These are phyloP conservation scores for Sporothrix pallida DNA, from an alignment of 2,329 filamentous ascomycete species.

Conservation along the genomic window DNA sequence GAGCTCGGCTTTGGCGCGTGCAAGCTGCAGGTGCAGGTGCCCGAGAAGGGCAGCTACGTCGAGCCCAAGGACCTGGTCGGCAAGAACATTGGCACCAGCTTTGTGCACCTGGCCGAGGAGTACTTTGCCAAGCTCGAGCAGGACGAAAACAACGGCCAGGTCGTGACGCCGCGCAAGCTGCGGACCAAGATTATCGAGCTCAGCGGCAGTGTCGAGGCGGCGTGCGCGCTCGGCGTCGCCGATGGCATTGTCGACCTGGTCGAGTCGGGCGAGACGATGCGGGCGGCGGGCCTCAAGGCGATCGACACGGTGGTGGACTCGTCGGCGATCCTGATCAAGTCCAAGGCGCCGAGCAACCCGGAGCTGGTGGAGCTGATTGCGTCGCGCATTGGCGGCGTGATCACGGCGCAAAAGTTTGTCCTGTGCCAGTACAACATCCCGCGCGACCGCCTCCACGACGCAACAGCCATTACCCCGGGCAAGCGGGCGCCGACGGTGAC, in stretches of 20 bases:
- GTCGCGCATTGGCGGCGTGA: slow-evolving; percentile 87
- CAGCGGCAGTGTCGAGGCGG: slow-evolving; percentile 95
- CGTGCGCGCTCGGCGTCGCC: slow-evolving; percentile 91
- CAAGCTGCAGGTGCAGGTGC: slow-evolving; percentile 96
- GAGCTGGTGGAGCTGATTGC: slow-evolving; percentile 83
- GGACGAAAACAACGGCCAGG: slow-evolving; percentile 50
- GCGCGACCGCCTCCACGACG: slow-evolving; percentile 68
- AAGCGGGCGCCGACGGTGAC: slow-evolving; percentile 93
- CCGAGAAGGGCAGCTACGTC: slow-evolving; percentile 76
- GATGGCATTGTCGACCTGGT: slow-evolving; percentile 95
- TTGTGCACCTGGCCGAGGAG: slow-evolving; percentile 79
- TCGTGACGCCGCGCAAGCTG: slow-evolving; percentile 58
- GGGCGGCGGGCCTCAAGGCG: slow-evolving; percentile 87
- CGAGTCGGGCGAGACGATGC: slow-evolving; percentile 98
- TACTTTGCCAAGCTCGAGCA: slow-evolving; percentile 83
- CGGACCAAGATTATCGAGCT: slow-evolving; percentile 91
- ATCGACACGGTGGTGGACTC: slow-evolving; percentile 93
- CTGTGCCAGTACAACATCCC: slow-evolving; percentile 96
- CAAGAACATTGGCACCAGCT: slow-evolving; percentile 94
- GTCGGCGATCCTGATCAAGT: slow-evolving; percentile 90
- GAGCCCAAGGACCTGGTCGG: slow-evolving; percentile 81
- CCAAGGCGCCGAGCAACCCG: slow-evolving; percentile 78
- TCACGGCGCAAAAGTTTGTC: slow-evolving; percentile 91
- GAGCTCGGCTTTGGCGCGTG: slow-evolving; percentile 90
- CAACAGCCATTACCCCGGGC: slow-evolving; percentile 82